Percentiles rank a stretch among this genome's conserved stretches.
Conservation (phyloP, 2,329 filamentous ascomycete genomes). For the Seiridium unicorne region DNA sequence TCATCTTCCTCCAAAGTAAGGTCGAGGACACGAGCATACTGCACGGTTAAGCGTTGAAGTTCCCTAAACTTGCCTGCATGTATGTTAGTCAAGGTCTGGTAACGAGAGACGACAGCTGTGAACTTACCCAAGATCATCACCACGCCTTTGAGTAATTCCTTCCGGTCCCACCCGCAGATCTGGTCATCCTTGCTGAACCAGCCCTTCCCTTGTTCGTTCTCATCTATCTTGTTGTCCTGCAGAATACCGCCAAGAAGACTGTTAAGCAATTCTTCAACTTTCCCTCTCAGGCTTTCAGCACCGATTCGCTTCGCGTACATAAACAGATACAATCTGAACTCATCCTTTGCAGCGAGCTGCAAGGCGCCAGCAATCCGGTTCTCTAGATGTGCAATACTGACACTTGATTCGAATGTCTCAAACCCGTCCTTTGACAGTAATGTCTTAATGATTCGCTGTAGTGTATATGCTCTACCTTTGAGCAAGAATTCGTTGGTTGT, state of each 20-base stretch:
- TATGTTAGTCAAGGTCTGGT: constrained; percentile 28
- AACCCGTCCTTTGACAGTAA: constrained; percentile 86
- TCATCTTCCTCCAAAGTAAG: constrained; percentile 50
- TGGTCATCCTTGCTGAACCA: constrained; percentile 68
- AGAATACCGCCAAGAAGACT: constrained; percentile 73
- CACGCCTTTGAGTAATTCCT: constrained; percentile 84
- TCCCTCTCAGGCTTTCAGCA: constrained; percentile 79
- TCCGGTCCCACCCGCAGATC: constrained; percentile 88
- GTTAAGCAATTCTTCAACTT: constrained; percentile 89
- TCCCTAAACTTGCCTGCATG: constrained; percentile 86
- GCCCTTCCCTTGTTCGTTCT: constrained; percentile 46
- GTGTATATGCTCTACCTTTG: constrained; percentile 85
- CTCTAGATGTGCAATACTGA: constrained; percentile 92
- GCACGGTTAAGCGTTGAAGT: constrained; percentile 89
- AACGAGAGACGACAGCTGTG: constrained; percentile 11
- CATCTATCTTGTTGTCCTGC: constrained; percentile 53
- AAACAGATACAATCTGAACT: constrained; percentile 91
- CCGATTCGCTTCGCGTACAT: constrained; percentile 98
- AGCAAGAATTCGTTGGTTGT: constrained; percentile 91
- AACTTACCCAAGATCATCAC: constrained; percentile 86
- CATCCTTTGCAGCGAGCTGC: constrained; percentile 80
- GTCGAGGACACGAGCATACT: constrained; percentile 83
- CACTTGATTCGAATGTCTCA: constrained; percentile 84
- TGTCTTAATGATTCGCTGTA: constrained; percentile 88
- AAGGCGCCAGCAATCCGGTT: constrained; percentile 89